Evolutionary conservation across 441 rosid genomes (phyloP), one percentile per base, ranked within the genome.

Genomic region (Arabidopsis lyrata): DNA sequence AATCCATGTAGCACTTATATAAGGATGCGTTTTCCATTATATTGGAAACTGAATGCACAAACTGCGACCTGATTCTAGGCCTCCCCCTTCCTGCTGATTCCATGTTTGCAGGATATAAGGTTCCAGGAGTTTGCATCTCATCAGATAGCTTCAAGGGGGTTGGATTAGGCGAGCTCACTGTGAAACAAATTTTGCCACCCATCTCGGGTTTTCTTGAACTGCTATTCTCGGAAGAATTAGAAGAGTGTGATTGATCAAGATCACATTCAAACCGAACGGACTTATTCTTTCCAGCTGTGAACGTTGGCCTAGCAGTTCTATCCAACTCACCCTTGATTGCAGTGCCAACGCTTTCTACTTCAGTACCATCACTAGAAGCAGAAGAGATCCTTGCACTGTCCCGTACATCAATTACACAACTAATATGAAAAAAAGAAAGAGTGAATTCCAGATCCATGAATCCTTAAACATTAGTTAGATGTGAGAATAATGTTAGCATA

Each of bases 121-220:
- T 92, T 76, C 97, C 99, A 1, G 99, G 98, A 74, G 99, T 95
- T 80, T 95, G 98, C 96, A 95, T 91, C 68, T 90, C 99, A 69
- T 91, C 91, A 44, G 88, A 85, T 72, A 95, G 80, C 80, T 86
- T 88, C 70, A 90, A 18, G 6, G 98, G 99, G 31, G 99, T 95
- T 55, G 97, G 96, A 71, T 82, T 79, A 41, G 96, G 95, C 8
- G 86, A 82, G 63, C 59, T 66, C 78, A 81, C 77, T 57, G 82
- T 71, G 47, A 73, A 77, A 74, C 63, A 78, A 22, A 65, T 56
- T 52, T 73, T 75, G 45, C 78, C 81, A 3, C 81, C 78, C 16
- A 83, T 60, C 68, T 79, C 83, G 34, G 58, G 69, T 70, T 80
- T 82, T 76, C 70, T 68, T 7, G 81, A 67, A 76, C 79, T 81